Base-by-base conservation (phyloP, 2,329 filamentous ascomycete genomes). In the Botrytis squamosa region DNA sequence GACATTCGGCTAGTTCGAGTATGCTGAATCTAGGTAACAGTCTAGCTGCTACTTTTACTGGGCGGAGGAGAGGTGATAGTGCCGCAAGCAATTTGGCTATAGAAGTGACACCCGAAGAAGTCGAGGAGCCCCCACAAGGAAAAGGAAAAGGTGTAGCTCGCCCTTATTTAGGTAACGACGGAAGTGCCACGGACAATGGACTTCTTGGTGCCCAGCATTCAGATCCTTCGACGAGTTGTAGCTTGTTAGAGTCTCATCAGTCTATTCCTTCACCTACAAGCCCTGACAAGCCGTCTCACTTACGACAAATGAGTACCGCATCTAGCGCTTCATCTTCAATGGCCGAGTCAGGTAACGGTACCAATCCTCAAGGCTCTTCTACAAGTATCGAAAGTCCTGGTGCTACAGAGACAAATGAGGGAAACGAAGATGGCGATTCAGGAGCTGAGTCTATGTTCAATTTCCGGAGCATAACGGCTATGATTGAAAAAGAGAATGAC, bases 371-470 rank as follows among this genome's bases (percentile, higher is more conserved):
- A 57, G 83, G 83, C 12, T 84, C 83, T n/a, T 79, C 80, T 9
- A 85, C 84, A n/a, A 85, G 83, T 1, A 80, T 84, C n/a, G 85
- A 85, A 59, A 70, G 87, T 62, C 86, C 88, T 0, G 87, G 85
- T 65, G 85, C 85, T 1, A 91, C 88, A 75, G 87, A 86, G 7
- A 79, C 87, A 2, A 89, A 89, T 3, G 84, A 83, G 4, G 59
- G 60, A 59, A 82, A 76, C 3, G 87, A 89, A 38, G 82, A 84
- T 10, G 87, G 88, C 38, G 84, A 86, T 7, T 79, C 85, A 7
- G 86, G 86, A 64, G 84, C 87, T 0, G 95, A 98, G 80, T 89
- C 94, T 4, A 90, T 97, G 88, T 96, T 97, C 83, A 98, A 97
- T 82, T 98, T 98, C 81, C 88, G 90, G 73, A 97, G 94, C 77